Percentiles rank a stretch among this genome's conserved stretches.
These are phyloP conservation scores for Rhynchosporium secalis DNA, from an alignment of 2,329 filamentous ascomycete genomes.

Conservation along the genomic window DNA sequence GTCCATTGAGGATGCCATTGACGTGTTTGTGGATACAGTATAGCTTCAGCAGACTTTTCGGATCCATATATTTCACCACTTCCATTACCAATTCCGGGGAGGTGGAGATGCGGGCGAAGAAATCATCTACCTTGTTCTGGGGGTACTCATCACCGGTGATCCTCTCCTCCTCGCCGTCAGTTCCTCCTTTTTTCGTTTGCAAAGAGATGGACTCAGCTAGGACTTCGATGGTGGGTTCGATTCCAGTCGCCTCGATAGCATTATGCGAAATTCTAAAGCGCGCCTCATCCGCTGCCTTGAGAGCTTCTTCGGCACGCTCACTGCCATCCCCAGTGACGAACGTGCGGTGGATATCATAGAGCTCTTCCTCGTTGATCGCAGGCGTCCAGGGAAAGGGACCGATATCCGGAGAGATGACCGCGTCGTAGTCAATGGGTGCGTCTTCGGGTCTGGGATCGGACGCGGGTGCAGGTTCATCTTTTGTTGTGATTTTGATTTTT, in stretches of 20 bases:
- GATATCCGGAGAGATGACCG: no score
- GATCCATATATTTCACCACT: background rate
- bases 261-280: background rate
- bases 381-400: background rate
- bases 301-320: background rate
- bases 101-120: constrained; percentile 6
- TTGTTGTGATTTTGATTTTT: background rate
- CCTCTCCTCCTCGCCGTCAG: background rate
- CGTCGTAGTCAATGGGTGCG: background rate
- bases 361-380: background rate
- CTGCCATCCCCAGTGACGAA: background rate
- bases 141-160: constrained; percentile 6
- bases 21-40: constrained; percentile 8
- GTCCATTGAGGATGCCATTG: constrained; percentile 49
- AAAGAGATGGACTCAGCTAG: background rate
- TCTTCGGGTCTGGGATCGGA: no score
- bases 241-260: background rate
- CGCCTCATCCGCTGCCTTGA: background rate
- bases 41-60: background rate
- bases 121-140: background rate
- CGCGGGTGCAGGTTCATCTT: background rate
- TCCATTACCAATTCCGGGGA: constrained; percentile 10
- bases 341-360: background rate
- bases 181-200: background rate
- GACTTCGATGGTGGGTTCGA: background rate